Conservation (phyloP, 2,329 filamentous ascomycete species). For the Fonsecaea monophora region DNA sequence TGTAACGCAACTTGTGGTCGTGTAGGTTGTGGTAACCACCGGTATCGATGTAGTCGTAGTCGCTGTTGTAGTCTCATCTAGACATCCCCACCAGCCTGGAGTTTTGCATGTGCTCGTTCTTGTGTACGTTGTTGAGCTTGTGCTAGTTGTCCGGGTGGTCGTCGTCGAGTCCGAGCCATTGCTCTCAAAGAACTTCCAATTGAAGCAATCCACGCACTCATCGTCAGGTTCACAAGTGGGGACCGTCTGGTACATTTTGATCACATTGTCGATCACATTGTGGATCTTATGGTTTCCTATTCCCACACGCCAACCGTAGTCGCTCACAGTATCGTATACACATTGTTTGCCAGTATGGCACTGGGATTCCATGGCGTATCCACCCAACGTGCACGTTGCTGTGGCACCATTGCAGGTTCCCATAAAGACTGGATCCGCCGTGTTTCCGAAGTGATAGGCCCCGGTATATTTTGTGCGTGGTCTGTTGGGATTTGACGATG, state of each 20-base stretch:
- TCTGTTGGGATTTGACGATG: conserved; percentile 72
- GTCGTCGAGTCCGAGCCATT: conserved; percentile 82
- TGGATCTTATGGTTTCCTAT: conserved; percentile 91
- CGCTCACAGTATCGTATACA: conserved; percentile 87
- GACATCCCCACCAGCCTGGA: conserved; percentile 84
- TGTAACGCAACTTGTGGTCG: conserved; percentile 50
- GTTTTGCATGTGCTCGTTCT: conserved; percentile 88
- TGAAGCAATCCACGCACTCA: conserved; percentile 83
- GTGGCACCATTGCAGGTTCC: conserved; percentile 91
- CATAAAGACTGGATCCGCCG: conserved; percentile 92
- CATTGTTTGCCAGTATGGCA: conserved; percentile 91
- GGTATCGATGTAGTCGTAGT: conserved; percentile 43
- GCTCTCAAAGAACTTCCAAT: conserved; percentile 94
- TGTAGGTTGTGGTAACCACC: conserved; percentile 45
- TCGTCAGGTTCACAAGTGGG: conserved; percentile 78
- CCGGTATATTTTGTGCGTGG: conserved; percentile 75
- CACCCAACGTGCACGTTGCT: conserved; percentile 86
- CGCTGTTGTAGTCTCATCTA: conserved; percentile 57
- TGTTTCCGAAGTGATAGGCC: conserved; percentile 90
- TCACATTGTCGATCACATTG: conserved; percentile 84
- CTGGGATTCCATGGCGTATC: conserved; percentile 91
- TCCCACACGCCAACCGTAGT: conserved; percentile 90
- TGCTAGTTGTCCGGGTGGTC: conserved; percentile 64
- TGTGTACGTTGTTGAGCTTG: conserved; percentile 69
- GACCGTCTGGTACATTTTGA: conserved; percentile 80